Evolutionary conservation across 108 stramenopile genomes (phyloP).

Genomic region (Chaetoceros muelleri): DNA sequence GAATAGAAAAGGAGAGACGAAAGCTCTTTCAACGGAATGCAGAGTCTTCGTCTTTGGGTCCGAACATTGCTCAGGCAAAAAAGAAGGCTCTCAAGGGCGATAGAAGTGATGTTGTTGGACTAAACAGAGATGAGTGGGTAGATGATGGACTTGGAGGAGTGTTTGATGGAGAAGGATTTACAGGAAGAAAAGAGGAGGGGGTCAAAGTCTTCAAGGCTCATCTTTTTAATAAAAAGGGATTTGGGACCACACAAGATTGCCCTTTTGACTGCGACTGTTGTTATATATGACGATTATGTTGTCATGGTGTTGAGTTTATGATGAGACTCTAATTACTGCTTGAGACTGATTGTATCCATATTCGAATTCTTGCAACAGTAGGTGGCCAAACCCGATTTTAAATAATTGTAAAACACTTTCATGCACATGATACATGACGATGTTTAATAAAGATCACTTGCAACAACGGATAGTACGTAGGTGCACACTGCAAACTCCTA

Average conservation of each 20-base stretch:
- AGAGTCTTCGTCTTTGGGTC: constrained; percentile 2
- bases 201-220: constrained; percentile 81
- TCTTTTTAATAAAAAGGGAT: constrained; percentile 65
- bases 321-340: too few relatives aligned
- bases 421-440: too few relatives aligned
- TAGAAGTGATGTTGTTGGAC: constrained; percentile 12
- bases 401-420: too few relatives aligned
- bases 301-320: too few relatives aligned
- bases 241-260: constrained; percentile 57
- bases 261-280: constrained; percentile 90
- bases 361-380: too few relatives aligned
- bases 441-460: too few relatives aligned
- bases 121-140: constrained; percentile 45
- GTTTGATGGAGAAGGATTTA: constrained; percentile 72
- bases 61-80: constrained; percentile 11
- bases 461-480: too few relatives aligned
- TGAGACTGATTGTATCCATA: too few relatives aligned
- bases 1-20: constrained; percentile 1
- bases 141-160: constrained; percentile 81
- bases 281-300: constrained; percentile 42
- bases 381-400: too few relatives aligned
- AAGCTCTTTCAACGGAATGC: not conserved
- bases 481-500: too few relatives aligned
- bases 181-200: constrained; percentile 68
- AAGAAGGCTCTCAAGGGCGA: constrained; percentile 15